These are phyloP conservation scores for Malus hybrid DNA, from an alignment of 331 rosid species.

Conservation along the genomic window DNA sequence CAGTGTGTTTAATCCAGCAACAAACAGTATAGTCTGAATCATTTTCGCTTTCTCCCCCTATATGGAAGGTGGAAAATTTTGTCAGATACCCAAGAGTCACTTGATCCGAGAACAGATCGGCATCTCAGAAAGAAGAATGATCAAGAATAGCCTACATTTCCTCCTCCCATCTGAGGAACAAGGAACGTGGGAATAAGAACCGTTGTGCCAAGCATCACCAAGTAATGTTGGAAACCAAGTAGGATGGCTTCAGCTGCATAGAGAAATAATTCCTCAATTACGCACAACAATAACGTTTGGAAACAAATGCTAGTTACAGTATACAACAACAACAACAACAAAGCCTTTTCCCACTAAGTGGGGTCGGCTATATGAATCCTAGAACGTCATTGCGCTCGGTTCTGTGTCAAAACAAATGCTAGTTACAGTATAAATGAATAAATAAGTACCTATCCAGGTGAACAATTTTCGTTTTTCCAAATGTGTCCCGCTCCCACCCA, in stretches of 20 bases:
- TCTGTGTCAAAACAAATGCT: not conserved
- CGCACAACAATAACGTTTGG: constrained; percentile 10
- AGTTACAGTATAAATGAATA: not conserved
- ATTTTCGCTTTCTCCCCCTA: constrained; percentile 96
- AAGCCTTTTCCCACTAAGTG: too few species aligned
- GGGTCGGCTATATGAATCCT: too few species aligned
- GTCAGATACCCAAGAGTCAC: constrained; percentile 12
- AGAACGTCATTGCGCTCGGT: too few species aligned
- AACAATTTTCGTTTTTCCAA: not conserved
- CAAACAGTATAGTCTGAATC: constrained; percentile 81
- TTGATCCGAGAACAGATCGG: not conserved
- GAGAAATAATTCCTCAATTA: constrained; percentile 6
- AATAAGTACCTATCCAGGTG: not conserved
- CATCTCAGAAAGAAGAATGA: constrained; percentile 8
- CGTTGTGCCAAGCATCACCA: constrained; percentile 98
- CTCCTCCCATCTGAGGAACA: constrained; percentile 98
- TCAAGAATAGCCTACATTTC: constrained; percentile 55
- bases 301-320: not conserved
- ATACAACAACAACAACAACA: too few species aligned
- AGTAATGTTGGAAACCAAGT: constrained; percentile 95
- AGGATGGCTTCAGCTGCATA: constrained; percentile 89
- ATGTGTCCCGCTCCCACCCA: not conserved
- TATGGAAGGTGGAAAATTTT: constrained; percentile 4
- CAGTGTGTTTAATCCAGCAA: constrained; percentile 83
- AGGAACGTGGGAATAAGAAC: constrained; percentile 84